Percentiles rank a stretch among this genome's conserved stretches.
Conservation (phyloP, 78 protist species). For the Chrysochromulina tobinii region DNA sequence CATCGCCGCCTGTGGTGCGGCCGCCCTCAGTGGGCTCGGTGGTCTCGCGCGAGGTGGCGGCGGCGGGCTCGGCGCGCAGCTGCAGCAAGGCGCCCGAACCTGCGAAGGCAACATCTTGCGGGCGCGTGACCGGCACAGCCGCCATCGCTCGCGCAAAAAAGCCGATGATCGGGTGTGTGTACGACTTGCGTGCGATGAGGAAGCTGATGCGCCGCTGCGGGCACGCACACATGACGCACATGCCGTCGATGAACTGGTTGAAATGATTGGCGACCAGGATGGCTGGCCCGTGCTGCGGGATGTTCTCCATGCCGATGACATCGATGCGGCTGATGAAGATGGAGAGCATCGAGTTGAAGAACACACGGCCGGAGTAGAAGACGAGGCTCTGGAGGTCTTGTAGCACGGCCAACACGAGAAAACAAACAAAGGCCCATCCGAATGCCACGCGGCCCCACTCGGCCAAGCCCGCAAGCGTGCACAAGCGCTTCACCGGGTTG, state of each 20-base stretch:
- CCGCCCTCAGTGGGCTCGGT: too few species aligned
- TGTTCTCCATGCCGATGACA: constrained; percentile 13
- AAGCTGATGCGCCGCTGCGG: background rate
- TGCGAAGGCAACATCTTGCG: constrained; percentile 18
- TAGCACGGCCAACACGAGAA: too few species aligned
- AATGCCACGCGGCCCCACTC: too few species aligned
- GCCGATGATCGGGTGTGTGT: constrained; percentile 15
- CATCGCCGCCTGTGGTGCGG: too few species aligned
- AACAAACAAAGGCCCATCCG: too few species aligned
- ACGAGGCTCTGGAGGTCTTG: too few species aligned
- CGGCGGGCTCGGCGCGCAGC: too few species aligned
- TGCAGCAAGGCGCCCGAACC: background rate
- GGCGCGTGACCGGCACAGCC: constrained; percentile 49
- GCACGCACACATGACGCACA: background rate
- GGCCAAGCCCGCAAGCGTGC: too few species aligned
- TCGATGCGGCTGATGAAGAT: constrained; percentile 1
- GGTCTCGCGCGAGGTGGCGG: too few species aligned
- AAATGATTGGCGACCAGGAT: constrained; percentile 32
- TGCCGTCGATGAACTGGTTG: constrained; percentile 45
- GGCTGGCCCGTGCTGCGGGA: constrained; percentile 7
- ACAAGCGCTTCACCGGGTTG: too few species aligned
- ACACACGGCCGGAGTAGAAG: background rate
- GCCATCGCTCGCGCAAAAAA: background rate
- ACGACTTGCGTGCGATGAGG: constrained; percentile 31
- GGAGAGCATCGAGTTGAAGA: background rate